These are phyloP conservation scores for Phytophthora foliorum DNA, from an alignment of 352 stramenopile species.

Conservation along the genomic window DNA sequence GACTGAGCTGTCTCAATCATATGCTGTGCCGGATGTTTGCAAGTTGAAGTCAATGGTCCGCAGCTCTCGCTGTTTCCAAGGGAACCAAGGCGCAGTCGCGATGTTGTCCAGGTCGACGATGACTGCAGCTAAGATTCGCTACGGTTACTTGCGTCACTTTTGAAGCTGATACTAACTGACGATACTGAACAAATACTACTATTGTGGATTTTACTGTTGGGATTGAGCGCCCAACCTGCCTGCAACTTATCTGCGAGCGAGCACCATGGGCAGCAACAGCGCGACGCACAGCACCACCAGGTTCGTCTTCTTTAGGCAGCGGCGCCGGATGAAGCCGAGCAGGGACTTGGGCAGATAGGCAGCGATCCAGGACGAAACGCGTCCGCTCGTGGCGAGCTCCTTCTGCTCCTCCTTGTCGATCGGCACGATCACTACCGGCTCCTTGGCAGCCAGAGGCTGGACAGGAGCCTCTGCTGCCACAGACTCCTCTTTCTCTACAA, in stretches of 20 bases:
- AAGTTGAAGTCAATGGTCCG: conserved; percentile 17
- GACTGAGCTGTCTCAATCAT: conserved; percentile 4
- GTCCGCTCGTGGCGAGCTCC: conserved; percentile 12
- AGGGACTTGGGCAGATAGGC: conserved; percentile 42
- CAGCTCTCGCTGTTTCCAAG: neutral
- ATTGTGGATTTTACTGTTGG: conserved; percentile 23
- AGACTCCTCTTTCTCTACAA: conserved; percentile 11
- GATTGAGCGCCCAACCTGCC: neutral
- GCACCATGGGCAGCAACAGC: conserved; percentile 46
- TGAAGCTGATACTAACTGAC: conserved; percentile 1
- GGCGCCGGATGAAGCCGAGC: conserved; percentile 40
- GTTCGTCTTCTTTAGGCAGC: conserved; percentile 52
- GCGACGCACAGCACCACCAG: conserved; percentile 48
- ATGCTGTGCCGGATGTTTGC: neutral
- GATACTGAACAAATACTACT: conserved; percentile 28
- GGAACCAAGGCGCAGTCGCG: too few species aligned
- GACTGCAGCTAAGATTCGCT: too few species aligned
- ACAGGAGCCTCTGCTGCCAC: conserved; percentile 2
- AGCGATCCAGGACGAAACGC: conserved; percentile 30
- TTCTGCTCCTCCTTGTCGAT: conserved; percentile 12
- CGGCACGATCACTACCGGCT: neutral
- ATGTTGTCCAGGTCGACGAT: too few species aligned
- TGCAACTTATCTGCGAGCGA: conserved; percentile 40
- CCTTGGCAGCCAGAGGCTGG: conserved; percentile 1
- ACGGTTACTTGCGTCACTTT: conserved; percentile 16